Evolutionary conservation across 345 rosid genomes (phyloP), one percentile per base, ranked within the genome.

Genomic region (Odontarrhena argentea): DNA sequence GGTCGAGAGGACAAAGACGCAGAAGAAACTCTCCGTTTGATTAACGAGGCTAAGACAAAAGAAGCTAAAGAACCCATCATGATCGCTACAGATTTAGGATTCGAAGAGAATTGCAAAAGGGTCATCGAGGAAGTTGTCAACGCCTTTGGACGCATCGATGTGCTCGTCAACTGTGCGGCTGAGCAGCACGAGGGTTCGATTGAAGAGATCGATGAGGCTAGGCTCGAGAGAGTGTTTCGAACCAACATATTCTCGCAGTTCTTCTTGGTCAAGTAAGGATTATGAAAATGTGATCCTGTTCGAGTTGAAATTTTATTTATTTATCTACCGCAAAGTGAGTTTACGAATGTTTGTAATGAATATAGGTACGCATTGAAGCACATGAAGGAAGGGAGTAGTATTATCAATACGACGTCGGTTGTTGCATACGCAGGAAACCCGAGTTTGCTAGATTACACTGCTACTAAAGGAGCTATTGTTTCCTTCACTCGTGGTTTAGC

Each of bases 401-500:
- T 89, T 30, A 87, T 92, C 74, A 89, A 92, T 69, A 84, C 96
- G 2, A 74, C 95, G 7, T 87, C 95, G 1, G 77, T 86, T 46
- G 81, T 67, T 55, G 96, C 92, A 2, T 92, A 87, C 77, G 50
- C 61, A 51, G 96, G 98, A n/a, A 70, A 51, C 38, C 47, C 80
- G 0, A 60, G 46, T 70, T 74, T 85, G 52, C 85, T 92, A 0
- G 96, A 87, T 60, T 89, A 92, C 76, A 65, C 90, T 0, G 53
- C 96, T 11, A 87, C 95, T 0, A 87, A 92, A 76, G 96, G 95
- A 11, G 94, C 90, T 14, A 85, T 85, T 0, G 91, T 92, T 61
- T 83, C 87, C 0, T 89, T 83, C 80, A 85, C 95, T 0, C 81
- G 92, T 46, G 95, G 81, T 5, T 84, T 88, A 7, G 82, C 94